phyloP scores from a whole-genome alignment of 352 stramenopile genomes.

The Phytophthora ohioensis region DNA sequence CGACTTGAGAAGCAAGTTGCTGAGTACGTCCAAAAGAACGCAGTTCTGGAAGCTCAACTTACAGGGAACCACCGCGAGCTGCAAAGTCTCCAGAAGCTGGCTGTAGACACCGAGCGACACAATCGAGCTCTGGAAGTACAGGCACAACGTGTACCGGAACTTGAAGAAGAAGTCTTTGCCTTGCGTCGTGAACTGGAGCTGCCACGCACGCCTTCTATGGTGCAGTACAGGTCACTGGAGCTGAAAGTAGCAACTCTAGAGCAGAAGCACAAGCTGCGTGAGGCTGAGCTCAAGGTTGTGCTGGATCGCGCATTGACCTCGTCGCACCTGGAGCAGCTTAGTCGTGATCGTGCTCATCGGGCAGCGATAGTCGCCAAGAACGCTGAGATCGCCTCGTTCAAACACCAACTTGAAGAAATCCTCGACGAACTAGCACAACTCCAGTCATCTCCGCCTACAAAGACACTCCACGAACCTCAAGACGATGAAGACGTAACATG shows the following conservation, averaged over 20 bases:
- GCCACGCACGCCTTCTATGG: slow-evolving; percentile 80
- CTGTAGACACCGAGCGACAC: slow-evolving; percentile 38
- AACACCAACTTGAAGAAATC: slow-evolving; percentile 76
- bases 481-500: slow-evolving; percentile 13
- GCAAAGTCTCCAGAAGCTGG: slow-evolving; percentile 43
- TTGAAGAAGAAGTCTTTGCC: slow-evolving; percentile 66
- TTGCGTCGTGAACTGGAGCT: slow-evolving; percentile 57
- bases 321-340: slow-evolving; percentile 73
- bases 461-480: slow-evolving; percentile 6
- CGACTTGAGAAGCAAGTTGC: slow-evolving; percentile 41
- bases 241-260: slow-evolving; percentile 78
- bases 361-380: slow-evolving; percentile 78
- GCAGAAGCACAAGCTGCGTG: slow-evolving; percentile 78
- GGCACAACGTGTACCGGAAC: slow-evolving; percentile 41
- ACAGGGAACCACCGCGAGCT: slow-evolving; percentile 39
- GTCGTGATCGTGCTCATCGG: slow-evolving; percentile 61
- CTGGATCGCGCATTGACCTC: slow-evolving; percentile 70
- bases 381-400: slow-evolving; percentile 80
- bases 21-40: slow-evolving; percentile 28
- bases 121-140: slow-evolving; percentile 40
- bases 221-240: slow-evolving; percentile 80
- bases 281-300: slow-evolving; percentile 81
- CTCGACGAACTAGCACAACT: slow-evolving; percentile 64
- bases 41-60: slow-evolving; percentile 43
- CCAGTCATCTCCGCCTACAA: slow-evolving; percentile 27